phyloP scores from a whole-genome alignment of 176 grass and related monocot species.

The Themeda triandra region DNA sequence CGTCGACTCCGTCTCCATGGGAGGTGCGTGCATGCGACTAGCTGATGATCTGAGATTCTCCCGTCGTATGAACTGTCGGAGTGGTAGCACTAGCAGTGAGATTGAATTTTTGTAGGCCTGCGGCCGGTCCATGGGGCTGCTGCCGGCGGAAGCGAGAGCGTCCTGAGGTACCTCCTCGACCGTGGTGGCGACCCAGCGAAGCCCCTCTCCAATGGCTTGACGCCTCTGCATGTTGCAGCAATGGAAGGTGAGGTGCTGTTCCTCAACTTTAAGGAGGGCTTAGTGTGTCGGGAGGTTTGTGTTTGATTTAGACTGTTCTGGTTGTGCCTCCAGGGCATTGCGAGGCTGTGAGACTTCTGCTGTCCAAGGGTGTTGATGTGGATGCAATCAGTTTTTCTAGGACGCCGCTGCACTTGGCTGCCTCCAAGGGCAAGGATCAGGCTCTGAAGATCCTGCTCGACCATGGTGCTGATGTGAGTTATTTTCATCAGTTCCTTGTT shows the following conservation, averaged over 20 bases:
- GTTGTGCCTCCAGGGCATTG: constrained; percentile 14
- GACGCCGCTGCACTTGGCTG: constrained; percentile 38
- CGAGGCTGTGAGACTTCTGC: constrained; percentile 12
- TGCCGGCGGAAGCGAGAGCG: background rate
- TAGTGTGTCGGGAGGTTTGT: too few species aligned
- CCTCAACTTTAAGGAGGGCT: background rate
- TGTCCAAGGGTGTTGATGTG: constrained; percentile 36
- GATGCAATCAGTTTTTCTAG: constrained; percentile 16
- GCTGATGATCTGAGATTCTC: too few species aligned
- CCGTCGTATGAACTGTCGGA: too few species aligned
- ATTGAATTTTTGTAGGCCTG: background rate
- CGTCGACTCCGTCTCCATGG: background rate
- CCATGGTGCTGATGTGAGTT: constrained; percentile 44
- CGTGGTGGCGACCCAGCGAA: constrained; percentile 24
- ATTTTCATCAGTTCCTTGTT: background rate
- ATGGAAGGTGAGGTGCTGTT: constrained; percentile 3
- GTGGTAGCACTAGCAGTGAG: background rate
- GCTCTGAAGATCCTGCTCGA: constrained; percentile 37
- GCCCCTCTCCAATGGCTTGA: background rate
- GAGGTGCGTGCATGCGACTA: too few species aligned
- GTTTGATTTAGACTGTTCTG: too few species aligned
- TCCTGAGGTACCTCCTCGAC: constrained; percentile 28
- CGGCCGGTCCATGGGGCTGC: background rate
- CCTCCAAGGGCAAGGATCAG: background rate
- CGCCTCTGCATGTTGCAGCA: constrained; percentile 30